Evolutionary conservation across 2,329 filamentous ascomycete genomes (phyloP), one percentile per base, ranked within the genome.

Genomic region (Dactylella cylindrospora): DNA sequence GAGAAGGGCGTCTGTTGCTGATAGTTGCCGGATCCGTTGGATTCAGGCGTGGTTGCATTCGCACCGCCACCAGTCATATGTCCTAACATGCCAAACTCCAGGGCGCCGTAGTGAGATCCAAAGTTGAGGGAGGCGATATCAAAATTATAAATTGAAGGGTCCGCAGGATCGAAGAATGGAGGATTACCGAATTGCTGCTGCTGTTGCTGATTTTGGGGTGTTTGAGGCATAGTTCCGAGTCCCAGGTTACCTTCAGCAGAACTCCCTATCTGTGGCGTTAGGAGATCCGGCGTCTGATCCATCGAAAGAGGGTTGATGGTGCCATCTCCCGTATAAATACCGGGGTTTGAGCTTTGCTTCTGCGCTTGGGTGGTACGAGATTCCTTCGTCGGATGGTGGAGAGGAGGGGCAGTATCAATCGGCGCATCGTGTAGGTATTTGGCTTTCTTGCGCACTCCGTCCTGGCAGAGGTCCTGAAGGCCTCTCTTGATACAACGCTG

Each of bases 361-460:
- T 54, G 57, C 36, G 33, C 49, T 50, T 62, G 57, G 49, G 57
- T 54, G 10, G 57, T 17, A 62, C 49, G 57, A n/a, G n/a, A 13
- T 31, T 13, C 28, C 9, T 31, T 8, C 28, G 28, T 75, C 45
- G 72, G 70, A 12, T 69, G 36, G 26, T 46, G 44, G 65, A 65
- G 72, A 46, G 89, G 83, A 28, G 91, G 64, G 38, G 61, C 64
- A 38, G 67, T 49, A 36, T 69, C 67, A 33, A 68, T 65, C n/a
- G 67, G 90, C 20, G 91, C 90, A 78, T 97, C 93, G 71, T 97
- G 90, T 53, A 98, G 86, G 73, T 98, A 98, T 74, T 98, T 98
- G 46, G 93, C 93, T 79, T 97, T 98, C 75, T 98, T 98, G 66
- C 93, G 86, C 45, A 97, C 90, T 49, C 93, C 93, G 71, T 98